A percentile compares a stretch with the other conserved stretches of the same genome.
Evolutionary conservation across 2,329 filamentous ascomycete species (phyloP).

Genomic region (Ceratocystis diversiconidia): DNA sequence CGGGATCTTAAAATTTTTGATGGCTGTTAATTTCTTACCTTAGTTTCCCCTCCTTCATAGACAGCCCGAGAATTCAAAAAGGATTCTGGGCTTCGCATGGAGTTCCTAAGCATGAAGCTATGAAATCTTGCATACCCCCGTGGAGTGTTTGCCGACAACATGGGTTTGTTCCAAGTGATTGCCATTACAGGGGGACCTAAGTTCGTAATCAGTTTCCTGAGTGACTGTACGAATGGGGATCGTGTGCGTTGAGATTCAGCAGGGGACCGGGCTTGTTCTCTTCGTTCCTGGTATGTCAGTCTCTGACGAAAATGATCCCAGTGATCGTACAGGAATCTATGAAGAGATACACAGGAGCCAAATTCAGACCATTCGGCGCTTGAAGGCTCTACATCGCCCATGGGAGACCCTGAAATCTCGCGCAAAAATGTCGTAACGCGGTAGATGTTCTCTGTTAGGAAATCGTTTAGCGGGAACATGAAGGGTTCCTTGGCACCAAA

Average conservation of each 20-base stretch:
- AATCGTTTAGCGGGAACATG: constrained; percentile 57
- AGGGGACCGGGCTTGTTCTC: constrained; percentile 41
- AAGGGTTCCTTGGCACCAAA: constrained; percentile 60
- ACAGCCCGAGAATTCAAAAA: constrained; percentile 50
- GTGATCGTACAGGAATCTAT: constrained; percentile 56
- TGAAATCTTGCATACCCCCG: constrained; percentile 54
- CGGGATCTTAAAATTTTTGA: neutral
- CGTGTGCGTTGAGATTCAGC: constrained; percentile 38
- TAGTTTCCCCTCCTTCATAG: constrained; percentile 58
- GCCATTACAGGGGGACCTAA: constrained; percentile 53
- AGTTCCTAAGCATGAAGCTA: constrained; percentile 58
- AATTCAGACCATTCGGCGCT: constrained; percentile 48
- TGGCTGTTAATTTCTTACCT: constrained; percentile 27
- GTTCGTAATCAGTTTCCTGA: constrained; percentile 49
- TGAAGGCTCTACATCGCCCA: constrained; percentile 29
- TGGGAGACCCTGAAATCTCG: constrained; percentile 48
- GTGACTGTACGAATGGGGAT: constrained; percentile 44
- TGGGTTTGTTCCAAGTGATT: constrained; percentile 54
- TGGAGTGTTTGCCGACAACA: constrained; percentile 48
- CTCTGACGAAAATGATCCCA: constrained; percentile 57
- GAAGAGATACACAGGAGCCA: constrained; percentile 54
- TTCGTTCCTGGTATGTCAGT: constrained; percentile 44
- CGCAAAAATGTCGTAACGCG: constrained; percentile 51
- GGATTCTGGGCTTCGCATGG: constrained; percentile 49
- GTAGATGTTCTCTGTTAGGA: constrained; percentile 54